Evolutionary conservation across 352 stramenopile species (phyloP).

Genomic region (Pythium apleroticum): DNA sequence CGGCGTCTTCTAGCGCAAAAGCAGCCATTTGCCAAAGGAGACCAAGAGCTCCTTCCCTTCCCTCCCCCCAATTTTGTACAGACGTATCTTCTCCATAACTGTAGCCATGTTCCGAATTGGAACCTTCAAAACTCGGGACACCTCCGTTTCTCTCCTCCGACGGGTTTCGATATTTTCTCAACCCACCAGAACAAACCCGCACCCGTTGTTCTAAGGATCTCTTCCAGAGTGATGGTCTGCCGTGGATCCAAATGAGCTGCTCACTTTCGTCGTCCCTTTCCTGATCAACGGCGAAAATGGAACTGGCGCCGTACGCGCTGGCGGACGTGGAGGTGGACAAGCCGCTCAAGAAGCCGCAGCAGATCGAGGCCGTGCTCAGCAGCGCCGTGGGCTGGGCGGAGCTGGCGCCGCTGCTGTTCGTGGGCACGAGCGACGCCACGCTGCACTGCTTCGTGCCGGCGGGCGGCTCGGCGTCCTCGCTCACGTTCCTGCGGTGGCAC

Average conservation of each 20-base stretch:
- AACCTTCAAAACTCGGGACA: background rate
- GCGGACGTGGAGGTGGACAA: constrained; percentile 54
- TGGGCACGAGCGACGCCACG: constrained; percentile 54
- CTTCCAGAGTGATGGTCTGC: constrained; percentile 12
- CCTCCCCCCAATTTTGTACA: background rate
- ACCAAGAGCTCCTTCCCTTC: too few relatives aligned
- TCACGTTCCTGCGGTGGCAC: constrained; percentile 45
- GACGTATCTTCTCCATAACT: background rate
- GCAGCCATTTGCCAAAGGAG: too few relatives aligned
- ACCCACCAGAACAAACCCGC: background rate
- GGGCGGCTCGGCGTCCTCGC: constrained; percentile 4
- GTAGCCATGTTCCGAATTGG: background rate
- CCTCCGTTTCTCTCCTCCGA: too few relatives aligned
- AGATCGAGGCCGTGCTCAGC: constrained; percentile 48
- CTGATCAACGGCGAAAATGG: background rate
- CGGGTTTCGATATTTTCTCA: background rate
- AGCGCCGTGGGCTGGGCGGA: constrained; percentile 40
- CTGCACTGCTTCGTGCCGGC: constrained; percentile 58
- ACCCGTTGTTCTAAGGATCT: constrained; percentile 1
- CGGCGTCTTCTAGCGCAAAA: constrained; percentile 69
- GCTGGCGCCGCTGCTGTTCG: constrained; percentile 49
- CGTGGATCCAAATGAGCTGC: constrained; percentile 15
- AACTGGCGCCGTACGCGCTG: constrained; percentile 40
- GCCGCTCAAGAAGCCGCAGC: constrained; percentile 49
- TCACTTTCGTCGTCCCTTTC: too few relatives aligned